Percentiles rank a stretch among this genome's conserved stretches.
Evolutionary conservation across 345 rosid genomes (phyloP).

Genomic region (Dipteronia dyeriana): DNA sequence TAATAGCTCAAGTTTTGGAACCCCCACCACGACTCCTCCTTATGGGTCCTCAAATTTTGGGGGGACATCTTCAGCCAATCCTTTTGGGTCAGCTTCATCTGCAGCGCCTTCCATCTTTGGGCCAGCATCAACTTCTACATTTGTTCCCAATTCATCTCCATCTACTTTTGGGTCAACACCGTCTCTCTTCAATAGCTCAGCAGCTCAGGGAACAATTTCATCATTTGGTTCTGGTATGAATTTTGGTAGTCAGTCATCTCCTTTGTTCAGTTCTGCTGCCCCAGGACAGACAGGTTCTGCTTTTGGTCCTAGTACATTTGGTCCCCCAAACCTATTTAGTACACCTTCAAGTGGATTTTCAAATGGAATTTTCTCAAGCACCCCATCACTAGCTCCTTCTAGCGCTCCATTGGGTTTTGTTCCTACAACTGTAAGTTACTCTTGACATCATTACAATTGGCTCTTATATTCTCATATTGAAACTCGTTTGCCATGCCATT

Average conservation of each 20-base stretch:
- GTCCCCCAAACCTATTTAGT: constrained; percentile 51
- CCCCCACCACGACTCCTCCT: constrained; percentile 39
- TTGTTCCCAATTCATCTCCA: constrained; percentile 45
- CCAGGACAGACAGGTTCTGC: constrained; percentile 64
- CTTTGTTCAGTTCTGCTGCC: constrained; percentile 50
- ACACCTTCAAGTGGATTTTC: constrained; percentile 52
- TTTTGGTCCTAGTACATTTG: constrained; percentile 60
- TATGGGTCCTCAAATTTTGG: constrained; percentile 39
- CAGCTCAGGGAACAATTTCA: constrained; percentile 45
- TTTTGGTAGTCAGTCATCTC: constrained; percentile 59
- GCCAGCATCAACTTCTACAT: constrained; percentile 46
- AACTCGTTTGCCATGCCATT: background rate
- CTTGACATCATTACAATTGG: background rate
- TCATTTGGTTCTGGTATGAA: constrained; percentile 39
- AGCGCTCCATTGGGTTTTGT: constrained; percentile 40
- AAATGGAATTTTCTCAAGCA: constrained; percentile 49
- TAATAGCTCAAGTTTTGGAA: constrained; percentile 40
- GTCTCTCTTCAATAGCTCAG: constrained; percentile 47
- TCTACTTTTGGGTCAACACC: constrained; percentile 63
- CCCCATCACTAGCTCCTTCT: constrained; percentile 48
- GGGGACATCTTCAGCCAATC: constrained; percentile 41
- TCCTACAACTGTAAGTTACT: constrained; percentile 57
- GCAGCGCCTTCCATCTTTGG: constrained; percentile 46
- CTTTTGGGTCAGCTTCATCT: constrained; percentile 53
- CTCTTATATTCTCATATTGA: background rate